A percentile compares a stretch with the other conserved stretches of the same genome.
These are phyloP conservation scores for Kluyveromyces nonfermentans DNA, from an alignment of 805 yeast genomes.

Conservation along the genomic window DNA sequence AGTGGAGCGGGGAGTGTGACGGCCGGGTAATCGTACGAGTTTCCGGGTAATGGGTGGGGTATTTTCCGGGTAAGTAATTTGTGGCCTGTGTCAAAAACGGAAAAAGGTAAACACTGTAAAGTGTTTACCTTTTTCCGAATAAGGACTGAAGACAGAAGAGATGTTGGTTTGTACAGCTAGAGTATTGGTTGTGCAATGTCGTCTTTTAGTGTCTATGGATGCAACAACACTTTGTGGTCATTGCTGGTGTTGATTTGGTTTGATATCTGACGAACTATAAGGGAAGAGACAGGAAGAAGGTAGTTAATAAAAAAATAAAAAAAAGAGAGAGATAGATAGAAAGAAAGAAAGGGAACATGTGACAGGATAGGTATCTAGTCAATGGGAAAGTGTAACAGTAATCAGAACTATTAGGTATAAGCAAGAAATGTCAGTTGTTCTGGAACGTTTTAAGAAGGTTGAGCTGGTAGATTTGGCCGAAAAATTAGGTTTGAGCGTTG, in stretches of 20 bases:
- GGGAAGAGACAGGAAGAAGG: not conserved
- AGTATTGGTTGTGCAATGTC: too few relatives aligned
- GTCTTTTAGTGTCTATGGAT: too few relatives aligned
- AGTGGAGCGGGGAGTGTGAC: not conserved
- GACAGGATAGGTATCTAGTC: not conserved
- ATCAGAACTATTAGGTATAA: not conserved
- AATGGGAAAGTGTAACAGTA: not conserved
- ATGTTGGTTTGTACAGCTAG: too few relatives aligned
- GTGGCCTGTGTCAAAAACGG: not conserved
- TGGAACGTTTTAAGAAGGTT: constrained; percentile 21
- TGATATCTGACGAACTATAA: too few relatives aligned
- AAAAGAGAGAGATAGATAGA: not conserved
- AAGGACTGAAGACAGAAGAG: too few relatives aligned
- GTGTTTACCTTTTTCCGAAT: not conserved
- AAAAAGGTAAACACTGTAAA: not conserved
- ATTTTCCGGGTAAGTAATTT: not conserved
- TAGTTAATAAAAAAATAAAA: too few relatives aligned
- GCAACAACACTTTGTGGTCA: too few relatives aligned
- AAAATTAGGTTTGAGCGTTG: constrained; percentile 15
- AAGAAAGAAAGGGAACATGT: not conserved
- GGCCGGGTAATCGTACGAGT: not conserved
- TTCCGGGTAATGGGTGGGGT: not conserved
- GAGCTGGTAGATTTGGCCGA: constrained; percentile 21
- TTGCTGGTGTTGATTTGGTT: too few relatives aligned
- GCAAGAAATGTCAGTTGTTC: constrained; percentile 5